Evolutionary conservation across 768 basidiomycete genomes (phyloP), one percentile per base, ranked within the genome.

Genomic region (Symmetrospora coprosmae): DNA sequence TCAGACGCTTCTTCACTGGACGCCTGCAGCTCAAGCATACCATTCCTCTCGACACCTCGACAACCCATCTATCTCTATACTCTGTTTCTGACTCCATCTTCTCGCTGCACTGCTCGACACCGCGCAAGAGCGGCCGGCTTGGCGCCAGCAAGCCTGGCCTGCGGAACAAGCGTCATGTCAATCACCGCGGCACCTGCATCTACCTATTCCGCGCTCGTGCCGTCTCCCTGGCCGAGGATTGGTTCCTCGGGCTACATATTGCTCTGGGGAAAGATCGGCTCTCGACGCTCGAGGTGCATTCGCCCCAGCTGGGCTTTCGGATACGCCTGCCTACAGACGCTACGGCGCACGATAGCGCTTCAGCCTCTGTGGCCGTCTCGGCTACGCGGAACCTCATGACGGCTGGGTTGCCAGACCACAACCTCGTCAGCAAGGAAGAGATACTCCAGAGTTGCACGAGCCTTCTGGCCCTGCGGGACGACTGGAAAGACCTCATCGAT

Each of bases 391-490:
- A 55, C 7, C 23, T 55, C 7, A 55, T 55, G 37, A 21, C 34
- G 4, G 52, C 37, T 16, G 52, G 52, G 25, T 23, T 39, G 35
- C 34, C 34, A 17, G 52, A 55, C 19, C 37, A 38, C 4, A 19
- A 55, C 30, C 52, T 55, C 6, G 52, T 55, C 39, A 41, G 37
- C 25, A 55, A 55, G 35, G 52, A 55, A 55, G 52, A 55, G 31
- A 55, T 55, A 38, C 38, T 55, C 9, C 52, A 55, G 19, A 55
- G 37, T 21, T 4, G 8, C 6, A 21, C 8, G 11, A 28, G 40
- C 23, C 37, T 55, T 11, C 25, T 55, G 14, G 34, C 34, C 8
- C 37, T 38, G n/a, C 52, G 52, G 27, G 14, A 7, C 19, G 52
- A 55, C 25, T 55, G 52, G 52, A 41, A 38, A 28, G 52, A 55